Base-by-base conservation (phyloP, 768 basidiomycete species). In the Leccinum sublutescens region DNA sequence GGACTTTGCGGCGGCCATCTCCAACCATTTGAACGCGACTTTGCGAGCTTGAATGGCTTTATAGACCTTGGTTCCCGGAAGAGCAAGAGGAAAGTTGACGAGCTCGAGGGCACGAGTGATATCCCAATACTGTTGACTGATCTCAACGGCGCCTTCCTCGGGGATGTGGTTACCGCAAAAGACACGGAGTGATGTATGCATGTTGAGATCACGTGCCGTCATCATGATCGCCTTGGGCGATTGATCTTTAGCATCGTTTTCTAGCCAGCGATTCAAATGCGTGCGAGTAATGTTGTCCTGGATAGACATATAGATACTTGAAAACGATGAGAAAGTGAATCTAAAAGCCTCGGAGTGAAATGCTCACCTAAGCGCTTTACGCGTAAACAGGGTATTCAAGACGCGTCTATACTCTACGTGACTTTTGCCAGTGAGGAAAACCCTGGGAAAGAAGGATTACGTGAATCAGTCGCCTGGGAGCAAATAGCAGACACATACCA, bases 61-160 rank as follows among this genome's bases (percentile, higher is more conserved):
- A 76, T 90, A 98, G 56, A 98, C 86, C 72, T 98, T 98, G 40
- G 97, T 98, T 29, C 97, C 97, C 19, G 97, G 97, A 38, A 97
- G 68, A 15, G 96, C 87, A 61, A 98, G 76, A 15, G 97, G 97
- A 79, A 99, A 98, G 80, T 99, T 99, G 80, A 99, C 97, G 56
- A 99, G 89, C 72, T 99, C 93, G 45, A 99, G 88, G 3, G 97
- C 93, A 65, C 85, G 79, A 7, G 97, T 98, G 75, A 99, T 97
- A 59, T 82, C 80, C 96, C 96, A 98, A 78, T 98, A 98, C 71
- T 93, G 94, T 64, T 91, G 87, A 69, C 84, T 89, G 71, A 99
- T 95, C 70, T 93, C 91, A 15, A 76, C 69, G 25, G 87, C 84
- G 43, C 88, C 91, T 8, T 85, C 76, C 15, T 93, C 88, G 29